Percentiles rank a stretch among this genome's conserved stretches.
These are phyloP conservation scores for Cordyceps farinosa DNA, from an alignment of 2,329 filamentous ascomycete species.

Conservation along the genomic window DNA sequence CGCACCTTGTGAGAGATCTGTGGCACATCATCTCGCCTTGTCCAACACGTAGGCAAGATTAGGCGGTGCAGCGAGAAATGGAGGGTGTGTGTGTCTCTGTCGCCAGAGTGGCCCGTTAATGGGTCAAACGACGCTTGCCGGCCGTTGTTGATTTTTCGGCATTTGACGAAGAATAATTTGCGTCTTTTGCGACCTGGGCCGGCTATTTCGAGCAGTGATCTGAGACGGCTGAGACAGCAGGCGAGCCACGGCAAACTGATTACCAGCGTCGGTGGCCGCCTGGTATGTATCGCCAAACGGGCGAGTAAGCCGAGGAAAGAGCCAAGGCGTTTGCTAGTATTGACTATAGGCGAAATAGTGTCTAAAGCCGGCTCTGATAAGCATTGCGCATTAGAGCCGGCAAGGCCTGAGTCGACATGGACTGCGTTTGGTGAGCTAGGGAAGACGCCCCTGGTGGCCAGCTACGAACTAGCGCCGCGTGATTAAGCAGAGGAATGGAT, in stretches of 20 bases:
- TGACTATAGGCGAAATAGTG: background rate
- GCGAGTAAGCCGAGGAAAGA: background rate
- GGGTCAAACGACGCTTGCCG: background rate
- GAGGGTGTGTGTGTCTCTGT: background rate
- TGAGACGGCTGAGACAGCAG: conserved; percentile 26
- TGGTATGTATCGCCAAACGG: conserved; percentile 17
- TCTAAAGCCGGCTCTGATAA: background rate
- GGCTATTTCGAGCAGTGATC: conserved; percentile 23
- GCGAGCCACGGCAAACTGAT: conserved; percentile 10
- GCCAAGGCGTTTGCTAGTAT: background rate
- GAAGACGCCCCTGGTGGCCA: background rate
- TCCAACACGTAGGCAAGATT: conserved; percentile 17
- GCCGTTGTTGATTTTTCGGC: background rate
- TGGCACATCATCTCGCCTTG: conserved; percentile 39
- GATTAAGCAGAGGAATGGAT: background rate
- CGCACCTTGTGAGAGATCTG: conserved; percentile 31
- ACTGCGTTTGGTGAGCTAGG: background rate
- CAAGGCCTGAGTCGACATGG: background rate
- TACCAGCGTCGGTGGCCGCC: background rate
- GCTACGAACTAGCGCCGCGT: background rate
- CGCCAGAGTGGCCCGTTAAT: background rate
- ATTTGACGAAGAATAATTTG: background rate
- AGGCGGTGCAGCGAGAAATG: conserved; percentile 17
- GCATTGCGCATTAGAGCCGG: background rate
- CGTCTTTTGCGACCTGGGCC: background rate